Base-by-base conservation (phyloP, 352 stramenopile genomes). In the Phytophthora sansomeana region DNA sequence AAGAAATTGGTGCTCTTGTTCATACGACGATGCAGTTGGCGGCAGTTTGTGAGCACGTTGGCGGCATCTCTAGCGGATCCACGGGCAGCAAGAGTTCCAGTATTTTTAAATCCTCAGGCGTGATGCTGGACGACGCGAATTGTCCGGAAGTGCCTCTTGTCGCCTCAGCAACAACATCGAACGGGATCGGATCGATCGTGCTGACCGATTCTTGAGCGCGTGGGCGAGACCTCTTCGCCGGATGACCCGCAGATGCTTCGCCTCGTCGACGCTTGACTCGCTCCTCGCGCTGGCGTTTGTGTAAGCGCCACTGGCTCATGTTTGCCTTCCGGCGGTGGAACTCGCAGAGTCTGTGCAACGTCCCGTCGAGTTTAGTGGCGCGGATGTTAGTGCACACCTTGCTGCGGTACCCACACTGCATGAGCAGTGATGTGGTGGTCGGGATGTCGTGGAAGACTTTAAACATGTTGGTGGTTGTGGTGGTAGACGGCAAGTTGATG, bases 241-340 rank as follows among this genome's bases (percentile, higher is more conserved):
- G 35, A 42, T n/a, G 9, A 2, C 6, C 35, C 11, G 14, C 1
- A 42, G 35, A 4, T 42, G 35, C 35, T 19, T 42, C 35, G 5
- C 13, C 35, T 42, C 11, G 35, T 11, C 4, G 35, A 2, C 14
- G 35, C 35, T 42, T 19, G 14, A 42, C 35, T 19, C 35, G 32
- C 14, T 38, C 32, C 13, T 61, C 63, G 32, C 55, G 61, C 2
- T 63, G 78, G 1, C 75, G 69, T 48, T 76, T 62, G 44, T 87
- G 69, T 8, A 84, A 63, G 16, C 72, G 66, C 33, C 81, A 67
- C 58, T 87, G 81, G 30, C 78, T 86, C 6, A 60, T 35, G 51
- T 90, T 90, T 19, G 78, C 81, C 41, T 86, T 82, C 29, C 62
- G 59, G 0, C 78, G 81, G 50, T 90, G 81, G 48, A 81, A 72